Evolutionary conservation across 2,329 filamentous ascomycete species (phyloP).

Genomic region (Aspergillus ruber): DNA sequence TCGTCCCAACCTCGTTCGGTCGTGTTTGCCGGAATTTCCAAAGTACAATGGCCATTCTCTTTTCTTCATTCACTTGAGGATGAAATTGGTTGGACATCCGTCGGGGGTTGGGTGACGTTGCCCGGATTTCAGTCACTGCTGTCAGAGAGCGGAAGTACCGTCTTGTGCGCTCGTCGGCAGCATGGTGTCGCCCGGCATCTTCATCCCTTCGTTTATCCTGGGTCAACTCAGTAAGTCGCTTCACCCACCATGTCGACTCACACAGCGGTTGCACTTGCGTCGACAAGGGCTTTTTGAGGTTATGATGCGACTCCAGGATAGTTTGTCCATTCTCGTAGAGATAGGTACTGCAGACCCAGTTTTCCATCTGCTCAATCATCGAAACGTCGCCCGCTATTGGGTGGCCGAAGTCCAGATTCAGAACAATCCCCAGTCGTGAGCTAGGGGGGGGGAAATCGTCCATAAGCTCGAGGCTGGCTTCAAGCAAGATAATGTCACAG

Average conservation of each 20-base stretch:
- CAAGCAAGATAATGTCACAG: conserved; percentile 40
- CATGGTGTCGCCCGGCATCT: conserved; percentile 26
- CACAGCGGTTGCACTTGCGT: conserved; percentile 39
- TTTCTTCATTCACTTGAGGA: conserved; percentile 19
- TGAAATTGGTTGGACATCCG: conserved; percentile 22
- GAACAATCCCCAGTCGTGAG: conserved; percentile 37
- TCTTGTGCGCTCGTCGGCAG: conserved; percentile 29
- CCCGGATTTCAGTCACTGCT: conserved; percentile 42
- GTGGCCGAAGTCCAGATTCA: conserved; percentile 37
- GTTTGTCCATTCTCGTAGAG: conserved; percentile 35
- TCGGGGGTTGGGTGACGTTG: conserved; percentile 21
- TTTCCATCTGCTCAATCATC: conserved; percentile 30
- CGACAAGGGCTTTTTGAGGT: conserved; percentile 27
- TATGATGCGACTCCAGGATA: conserved; percentile 25
- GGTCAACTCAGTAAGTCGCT: conserved; percentile 36
- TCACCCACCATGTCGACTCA: conserved; percentile 42
- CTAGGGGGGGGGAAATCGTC: conserved; percentile 36
- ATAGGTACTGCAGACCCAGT: conserved; percentile 39
- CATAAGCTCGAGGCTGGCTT: conserved; percentile 40
- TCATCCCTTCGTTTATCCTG: conserved; percentile 35
- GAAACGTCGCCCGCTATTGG: conserved; percentile 25
- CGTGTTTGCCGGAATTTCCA: conserved; percentile 44
- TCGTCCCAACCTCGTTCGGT: conserved; percentile 34
- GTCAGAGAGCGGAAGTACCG: conserved; percentile 36
- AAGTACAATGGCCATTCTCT: conserved; percentile 38